Base-by-base conservation (phyloP, 257 asterid genomes). In the Lycium ferocissimum region DNA sequence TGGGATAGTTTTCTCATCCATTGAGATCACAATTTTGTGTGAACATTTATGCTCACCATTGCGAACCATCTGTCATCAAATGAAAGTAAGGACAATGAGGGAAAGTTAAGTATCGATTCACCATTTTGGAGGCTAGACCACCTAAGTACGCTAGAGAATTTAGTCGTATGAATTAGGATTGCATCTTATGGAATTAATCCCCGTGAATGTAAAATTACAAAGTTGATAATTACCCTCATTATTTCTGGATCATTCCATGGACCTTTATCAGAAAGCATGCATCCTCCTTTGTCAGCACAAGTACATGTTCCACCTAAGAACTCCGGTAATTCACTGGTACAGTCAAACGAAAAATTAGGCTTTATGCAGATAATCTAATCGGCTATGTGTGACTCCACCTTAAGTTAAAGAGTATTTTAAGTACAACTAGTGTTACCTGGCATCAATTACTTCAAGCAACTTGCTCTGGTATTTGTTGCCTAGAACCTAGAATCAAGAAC, bases 261-360 rank as follows among this genome's bases (percentile, higher is more conserved):
- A 12, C 98, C 99, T 90, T 88, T 97, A 87, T 97, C 99, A 0
- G 98, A 93, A 75, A 87, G 84, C 98, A 95, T 92, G 80, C 99
- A 97, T 14, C 98, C 98, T 2, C 98, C 99, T 84, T 88, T 92
- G 20, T 94, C 98, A 75, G 89, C 94, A 57, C 99, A 97, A 62
- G 96, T 92, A 92, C 99, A 97, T 37, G 95, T 92, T 9, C 99
- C 99, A 1, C 99, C 98, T 92, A 97, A 91, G 91, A 95, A 95
- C 49, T 95, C 98, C 7, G 98, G 99, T 53, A 97, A 92, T 87
- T 97, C 98, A 79, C 99, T 95, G 93, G 58, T 51, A 26, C 26
- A 53, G 51, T 8, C 63, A 26, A 51, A 6, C 1, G 1, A 26
- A 76, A 47, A 13, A 13, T 76, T 51, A 51, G 47, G 47, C 9